These are phyloP conservation scores for Coniochaeta prunicola DNA, from an alignment of 2,329 filamentous ascomycete genomes.

Conservation along the genomic window DNA sequence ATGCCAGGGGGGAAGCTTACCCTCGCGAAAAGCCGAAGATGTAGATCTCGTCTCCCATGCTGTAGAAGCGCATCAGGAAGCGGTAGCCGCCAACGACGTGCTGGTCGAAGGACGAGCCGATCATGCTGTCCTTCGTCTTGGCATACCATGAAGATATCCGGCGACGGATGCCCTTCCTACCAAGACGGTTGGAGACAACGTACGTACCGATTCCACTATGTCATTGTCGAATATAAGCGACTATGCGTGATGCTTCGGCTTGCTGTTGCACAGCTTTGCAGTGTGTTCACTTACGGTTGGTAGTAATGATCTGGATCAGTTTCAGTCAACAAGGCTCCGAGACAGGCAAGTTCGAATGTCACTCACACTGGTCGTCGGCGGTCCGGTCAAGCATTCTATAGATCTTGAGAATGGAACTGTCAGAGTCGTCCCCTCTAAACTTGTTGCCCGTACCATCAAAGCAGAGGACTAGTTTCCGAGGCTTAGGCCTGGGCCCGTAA, in stretches of 20 bases:
- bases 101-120: slow-evolving; percentile 73
- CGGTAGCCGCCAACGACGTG: slow-evolving; percentile 80
- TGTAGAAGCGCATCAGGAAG: slow-evolving; percentile 70
- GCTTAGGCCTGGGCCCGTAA: slow-evolving; percentile 7
- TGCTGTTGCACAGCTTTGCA: background rate
- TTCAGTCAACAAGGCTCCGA: slow-evolving; percentile 4
- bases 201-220: slow-evolving; percentile 67
- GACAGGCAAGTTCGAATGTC: background rate
- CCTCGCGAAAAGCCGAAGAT: slow-evolving; percentile 71
- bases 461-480: slow-evolving; percentile 48
- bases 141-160: slow-evolving; percentile 59
- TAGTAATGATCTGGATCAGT: slow-evolving; percentile 45
- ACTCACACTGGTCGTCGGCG: slow-evolving; percentile 49
- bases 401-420: slow-evolving; percentile 63
- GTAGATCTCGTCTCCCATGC: slow-evolving; percentile 57
- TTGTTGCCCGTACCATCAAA: slow-evolving; percentile 60
- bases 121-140: slow-evolving; percentile 70
- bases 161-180: slow-evolving; percentile 47
- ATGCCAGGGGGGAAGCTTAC: too few species aligned
- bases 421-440: slow-evolving; percentile 54
- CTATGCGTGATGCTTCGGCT: background rate
- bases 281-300: slow-evolving; percentile 27
- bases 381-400: slow-evolving; percentile 62
- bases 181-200: slow-evolving; percentile 52
- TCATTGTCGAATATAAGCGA: background rate